Conservation (phyloP, 441 rosid species). For the Populus hybrid region DNA sequence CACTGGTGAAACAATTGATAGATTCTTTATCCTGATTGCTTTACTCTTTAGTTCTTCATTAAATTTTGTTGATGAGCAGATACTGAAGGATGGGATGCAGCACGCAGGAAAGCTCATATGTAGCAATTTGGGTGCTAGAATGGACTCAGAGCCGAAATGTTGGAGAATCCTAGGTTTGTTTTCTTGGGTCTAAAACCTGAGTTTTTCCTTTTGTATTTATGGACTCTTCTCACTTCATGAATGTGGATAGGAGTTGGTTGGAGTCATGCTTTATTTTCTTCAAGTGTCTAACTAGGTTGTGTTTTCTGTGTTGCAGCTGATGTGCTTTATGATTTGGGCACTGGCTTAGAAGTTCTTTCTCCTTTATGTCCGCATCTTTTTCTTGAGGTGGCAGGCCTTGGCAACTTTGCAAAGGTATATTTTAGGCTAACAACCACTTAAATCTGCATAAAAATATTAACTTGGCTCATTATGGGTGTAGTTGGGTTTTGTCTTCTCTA, state of each 20-base stretch:
- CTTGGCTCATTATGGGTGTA: not conserved
- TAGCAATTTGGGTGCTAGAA: constrained; percentile 94
- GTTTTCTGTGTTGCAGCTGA: constrained; percentile 58
- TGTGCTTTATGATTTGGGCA: constrained; percentile 83
- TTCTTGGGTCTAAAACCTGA: constrained; percentile 2
- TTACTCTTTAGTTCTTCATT: constrained; percentile 3
- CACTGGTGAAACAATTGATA: not conserved
- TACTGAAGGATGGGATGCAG: constrained; percentile 96
- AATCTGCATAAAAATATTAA: not conserved
- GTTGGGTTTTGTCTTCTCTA: not conserved
- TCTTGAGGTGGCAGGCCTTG: constrained; percentile 96
- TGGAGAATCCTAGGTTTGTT: constrained; percentile 87
- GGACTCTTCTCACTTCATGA: constrained; percentile 5
- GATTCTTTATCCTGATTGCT: not conserved
- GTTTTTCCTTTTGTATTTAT: not conserved
- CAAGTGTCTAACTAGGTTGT: constrained; percentile 18
- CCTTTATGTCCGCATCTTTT: constrained; percentile 88
- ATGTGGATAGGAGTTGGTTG: constrained; percentile 3
- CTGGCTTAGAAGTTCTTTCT: constrained; percentile 88
- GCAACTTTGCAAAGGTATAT: constrained; percentile 87
- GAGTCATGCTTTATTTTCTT: not conserved
- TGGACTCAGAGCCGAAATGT: constrained; percentile 95
- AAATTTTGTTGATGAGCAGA: constrained; percentile 38
- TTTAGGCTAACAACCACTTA: not conserved
- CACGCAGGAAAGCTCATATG: constrained; percentile 89